These are phyloP conservation scores for Paecilomyces fulvus DNA, from an alignment of 2,329 filamentous ascomycete species.

Conservation along the genomic window DNA sequence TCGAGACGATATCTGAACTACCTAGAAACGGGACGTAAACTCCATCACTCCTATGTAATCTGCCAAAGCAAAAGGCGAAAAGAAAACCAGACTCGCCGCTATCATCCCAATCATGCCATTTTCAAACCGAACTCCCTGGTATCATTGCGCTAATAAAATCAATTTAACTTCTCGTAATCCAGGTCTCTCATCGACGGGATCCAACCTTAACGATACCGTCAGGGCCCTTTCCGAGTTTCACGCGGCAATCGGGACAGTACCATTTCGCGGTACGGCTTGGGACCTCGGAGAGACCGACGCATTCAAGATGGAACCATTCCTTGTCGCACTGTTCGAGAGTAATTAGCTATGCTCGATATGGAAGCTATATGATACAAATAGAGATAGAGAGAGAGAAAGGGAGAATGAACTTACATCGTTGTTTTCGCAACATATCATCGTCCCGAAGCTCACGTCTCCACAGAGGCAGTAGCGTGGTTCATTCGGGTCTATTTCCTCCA, in stretches of 20 bases:
- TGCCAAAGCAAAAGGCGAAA: background rate
- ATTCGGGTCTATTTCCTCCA: constrained; percentile 49
- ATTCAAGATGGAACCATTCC: constrained; percentile 60
- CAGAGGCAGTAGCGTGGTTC: constrained; percentile 59
- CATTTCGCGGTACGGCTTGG: constrained; percentile 55
- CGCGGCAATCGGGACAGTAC: constrained; percentile 56
- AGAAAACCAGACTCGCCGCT: background rate
- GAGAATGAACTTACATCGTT: constrained; percentile 39
- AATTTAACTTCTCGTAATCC: background rate
- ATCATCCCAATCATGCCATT: background rate
- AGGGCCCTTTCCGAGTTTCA: constrained; percentile 37
- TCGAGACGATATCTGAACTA: background rate
- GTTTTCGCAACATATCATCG: constrained; percentile 59
- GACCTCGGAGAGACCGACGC: constrained; percentile 49
- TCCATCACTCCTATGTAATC: background rate
- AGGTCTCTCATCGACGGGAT: constrained; percentile 18
- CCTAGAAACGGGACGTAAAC: background rate
- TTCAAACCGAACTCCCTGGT: background rate
- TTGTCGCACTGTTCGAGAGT: constrained; percentile 46
- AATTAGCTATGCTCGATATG: constrained; percentile 8
- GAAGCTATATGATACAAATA: background rate
- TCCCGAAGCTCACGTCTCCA: constrained; percentile 55
- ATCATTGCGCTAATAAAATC: background rate
- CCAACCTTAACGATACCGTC: constrained; percentile 32
- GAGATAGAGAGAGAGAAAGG: constrained; percentile 4